Base-by-base conservation (phyloP, 2,329 filamentous ascomycete genomes). In the Penicillium oxalicum region DNA sequence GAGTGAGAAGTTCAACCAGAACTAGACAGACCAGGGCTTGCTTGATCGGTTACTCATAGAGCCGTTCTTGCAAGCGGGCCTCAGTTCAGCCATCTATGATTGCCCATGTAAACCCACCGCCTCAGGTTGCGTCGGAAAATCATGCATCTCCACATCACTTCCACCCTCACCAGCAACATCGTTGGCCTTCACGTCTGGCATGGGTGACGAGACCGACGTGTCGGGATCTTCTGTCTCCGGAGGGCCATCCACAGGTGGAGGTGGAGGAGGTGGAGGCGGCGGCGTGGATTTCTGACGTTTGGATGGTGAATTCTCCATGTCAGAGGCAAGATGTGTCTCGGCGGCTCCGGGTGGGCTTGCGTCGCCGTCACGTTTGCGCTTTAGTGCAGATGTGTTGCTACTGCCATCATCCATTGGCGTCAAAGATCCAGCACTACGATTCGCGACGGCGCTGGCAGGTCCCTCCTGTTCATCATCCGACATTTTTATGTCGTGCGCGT, bases 241-340 rank as follows among this genome's bases (percentile, higher is more conserved):
- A 52, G 25, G 42, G 6, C 4, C 25, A 39, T 57, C 61, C n/a
- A 57, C 55, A 4, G 58, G 59, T 24, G 55, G 62, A 9, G 69
- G 68, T 1, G 69, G 67, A 12, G 67, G 63, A 1, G 65, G 63
- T 1, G 66, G 67, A 6, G 65, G 62, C 6, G 68, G 67, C 24
- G 67, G 69, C 26, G 62, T 65, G 27, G 76, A 65, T 34, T 74
- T 77, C 24, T 78, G 79, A n/a, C 74, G 73, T 56, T 84, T 82
- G 1, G 73, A 74, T 1, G 79, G 78, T 1, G 77, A 79, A 35
- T 35, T 45, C 33, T 55, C 57, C 4, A 55, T 55, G 9, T 62
- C 59, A 1, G 59, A 58, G n/a, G 63, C 39, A 6, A 18, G 34
- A 18, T 33, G 33, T 12, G 13, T 32, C 4, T 45, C 43, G 12